Evolutionary conservation across 2,329 filamentous ascomycete genomes (phyloP).

Genomic region (Gyromitra esculenta): DNA sequence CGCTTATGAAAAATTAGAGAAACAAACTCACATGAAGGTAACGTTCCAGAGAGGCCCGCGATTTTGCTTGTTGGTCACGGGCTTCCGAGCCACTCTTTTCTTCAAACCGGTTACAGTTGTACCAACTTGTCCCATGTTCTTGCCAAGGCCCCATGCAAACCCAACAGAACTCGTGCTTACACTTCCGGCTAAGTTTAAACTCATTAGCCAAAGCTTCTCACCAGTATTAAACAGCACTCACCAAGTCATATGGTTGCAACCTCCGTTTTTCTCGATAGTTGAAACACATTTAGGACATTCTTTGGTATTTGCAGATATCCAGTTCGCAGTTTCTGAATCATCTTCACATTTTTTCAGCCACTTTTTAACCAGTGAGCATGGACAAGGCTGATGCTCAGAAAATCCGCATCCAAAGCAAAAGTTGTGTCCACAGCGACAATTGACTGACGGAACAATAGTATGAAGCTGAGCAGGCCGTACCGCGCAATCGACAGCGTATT

Average conservation of each 20-base stretch:
- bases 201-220: slow-evolving; percentile 1
- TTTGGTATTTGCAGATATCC: slow-evolving; percentile 99
- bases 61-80: slow-evolving; percentile 89
- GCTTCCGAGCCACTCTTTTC: slow-evolving; percentile 94
- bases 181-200: slow-evolving; percentile 70
- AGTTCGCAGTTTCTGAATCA: slow-evolving; percentile 97
- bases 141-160: slow-evolving; percentile 99
- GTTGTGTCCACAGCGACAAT: slow-evolving; percentile 81
- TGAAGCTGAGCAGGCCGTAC: slow-evolving; percentile 88
- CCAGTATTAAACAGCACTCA: slow-evolving; percentile 17
- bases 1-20: background rate
- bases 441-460: slow-evolving; percentile 87
- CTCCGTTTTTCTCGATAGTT: slow-evolving; percentile 98
- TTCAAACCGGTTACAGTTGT: slow-evolving; percentile 97
- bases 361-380: slow-evolving; percentile 87
- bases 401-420: slow-evolving; percentile 97
- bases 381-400: slow-evolving; percentile 90
- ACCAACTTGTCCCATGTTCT: slow-evolving; percentile 98
- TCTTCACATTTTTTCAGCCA: slow-evolving; percentile 99
- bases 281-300: slow-evolving; percentile 96
- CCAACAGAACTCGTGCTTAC: slow-evolving; percentile 98
- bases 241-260: slow-evolving; percentile 98
- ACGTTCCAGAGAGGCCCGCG: slow-evolving; percentile 88
- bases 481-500: slow-evolving; percentile 87
- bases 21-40: slow-evolving; percentile 68